Percentiles rank a stretch among this genome's conserved stretches.
Evolutionary conservation across 192 early-diverging fungal species (phyloP).

Genomic region (Coemansia sp.): DNA sequence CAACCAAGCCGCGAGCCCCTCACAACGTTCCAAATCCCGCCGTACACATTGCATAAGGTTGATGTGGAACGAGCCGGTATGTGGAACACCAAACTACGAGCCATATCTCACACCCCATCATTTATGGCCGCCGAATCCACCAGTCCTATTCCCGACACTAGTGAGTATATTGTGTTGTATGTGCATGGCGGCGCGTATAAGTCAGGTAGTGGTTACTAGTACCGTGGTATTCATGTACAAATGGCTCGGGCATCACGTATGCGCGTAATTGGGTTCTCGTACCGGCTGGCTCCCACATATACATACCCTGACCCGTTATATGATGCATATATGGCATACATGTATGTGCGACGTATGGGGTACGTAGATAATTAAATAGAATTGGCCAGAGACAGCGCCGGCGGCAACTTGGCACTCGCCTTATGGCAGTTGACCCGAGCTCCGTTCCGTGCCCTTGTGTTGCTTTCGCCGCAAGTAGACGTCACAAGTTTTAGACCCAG

Average conservation of each 20-base stretch:
- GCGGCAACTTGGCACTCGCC: constrained; percentile 44
- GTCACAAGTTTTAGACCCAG: constrained; percentile 16
- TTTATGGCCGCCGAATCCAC: not conserved
- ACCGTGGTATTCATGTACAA: constrained; percentile 42
- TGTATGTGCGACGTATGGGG: constrained; percentile 54
- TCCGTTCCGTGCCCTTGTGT: constrained; percentile 4
- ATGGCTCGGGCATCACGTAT: constrained; percentile 54
- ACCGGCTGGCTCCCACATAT: constrained; percentile 77
- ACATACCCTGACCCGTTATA: constrained; percentile 80
- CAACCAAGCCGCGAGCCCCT: not conserved
- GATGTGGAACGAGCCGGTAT: too few species aligned
- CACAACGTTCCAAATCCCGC: not conserved
- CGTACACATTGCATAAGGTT: too few species aligned
- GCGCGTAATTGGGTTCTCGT: constrained; percentile 59
- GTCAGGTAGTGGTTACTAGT: constrained; percentile 25
- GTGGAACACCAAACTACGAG: too few species aligned
- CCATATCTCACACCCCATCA: not conserved
- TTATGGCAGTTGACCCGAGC: constrained; percentile 30
- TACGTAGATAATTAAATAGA: constrained; percentile 17
- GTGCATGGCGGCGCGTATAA: constrained; percentile 76
- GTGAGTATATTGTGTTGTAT: constrained; percentile 55
- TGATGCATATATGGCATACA: constrained; percentile 76
- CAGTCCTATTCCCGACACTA: too few species aligned
- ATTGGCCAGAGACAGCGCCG: constrained; percentile 47
- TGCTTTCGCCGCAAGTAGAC: constrained; percentile 47